Evolutionary conservation across 139 green algal species (phyloP), one percentile per base, ranked within the genome.

Genomic region (Ostreobium quekettii): DNA sequence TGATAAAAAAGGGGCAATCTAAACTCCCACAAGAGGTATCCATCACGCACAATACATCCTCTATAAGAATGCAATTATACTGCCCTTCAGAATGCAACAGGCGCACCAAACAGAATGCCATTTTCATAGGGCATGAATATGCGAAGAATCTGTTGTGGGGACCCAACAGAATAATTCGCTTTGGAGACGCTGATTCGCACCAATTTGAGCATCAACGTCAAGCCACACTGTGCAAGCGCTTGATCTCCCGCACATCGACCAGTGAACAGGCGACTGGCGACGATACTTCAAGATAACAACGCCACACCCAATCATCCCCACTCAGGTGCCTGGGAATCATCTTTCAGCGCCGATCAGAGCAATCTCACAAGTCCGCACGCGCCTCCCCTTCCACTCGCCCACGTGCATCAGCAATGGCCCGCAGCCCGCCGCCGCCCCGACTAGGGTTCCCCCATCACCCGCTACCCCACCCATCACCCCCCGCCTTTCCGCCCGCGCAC

Each of bases 401-500:
- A 26, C 19, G 42, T 53, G 42, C 19, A 11, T 53, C 19, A 26
- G 42, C 42, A 53, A 53, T 53, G 11, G 19, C 19, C 19, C 42
- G 42, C 15, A n/a, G 58, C 33, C n/a, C 7, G 56, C n/a, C 28
- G n/a, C 42, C 7, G 28, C 31, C 36, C 28, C 31, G 30, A 7
- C 6, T 36, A 56, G 36, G 35, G 33, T 47, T 62, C 29, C 29
- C 35, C 48, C 37, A 70, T 30, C 29, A 33, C 29, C 26, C 22
- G 36, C 29, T 69, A 26, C 38, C 24, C 64, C 3, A 57, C 26
- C 26, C 64, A 37, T 62, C 22, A 36, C 29, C 6, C n/a, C 4
- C 38, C 30, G 4, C 48, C 28, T 31, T 42, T 31, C 26, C 6
- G 22, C 19, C n/a, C 35, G 30, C 66, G 32, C 42, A 94, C 87